phyloP scores from a whole-genome alignment of 2,329 filamentous ascomycete genomes.

The Dryadomyces quercus-mongolicae region DNA sequence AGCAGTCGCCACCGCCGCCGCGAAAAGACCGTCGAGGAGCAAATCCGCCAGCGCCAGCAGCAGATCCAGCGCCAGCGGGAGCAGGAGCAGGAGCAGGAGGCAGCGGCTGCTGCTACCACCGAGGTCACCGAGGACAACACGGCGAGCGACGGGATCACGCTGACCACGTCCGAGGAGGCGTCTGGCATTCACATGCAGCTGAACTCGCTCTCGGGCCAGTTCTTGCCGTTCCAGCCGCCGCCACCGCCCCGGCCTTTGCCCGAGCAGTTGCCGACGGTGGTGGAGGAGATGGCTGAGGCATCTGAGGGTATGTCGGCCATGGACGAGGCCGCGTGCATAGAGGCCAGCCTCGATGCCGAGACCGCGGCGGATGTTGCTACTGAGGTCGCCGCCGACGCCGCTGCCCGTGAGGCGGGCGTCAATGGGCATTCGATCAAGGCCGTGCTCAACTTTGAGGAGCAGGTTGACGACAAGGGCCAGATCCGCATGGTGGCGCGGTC shows the following conservation, averaged over 20 bases:
- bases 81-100: conserved; percentile 15
- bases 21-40: conserved; percentile 1
- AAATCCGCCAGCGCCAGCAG: conserved; percentile 8
- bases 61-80: conserved; percentile 6
- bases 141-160: too few species aligned
- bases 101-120: conserved; percentile 31
- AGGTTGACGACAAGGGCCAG: conserved; percentile 45
- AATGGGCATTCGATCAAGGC: conserved; percentile 49
- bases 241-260: conserved; percentile 54
- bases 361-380: conserved; percentile 23
- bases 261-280: conserved; percentile 5
- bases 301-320: conserved; percentile 7
- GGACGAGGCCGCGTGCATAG: conserved; percentile 14
- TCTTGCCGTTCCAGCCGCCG: conserved; percentile 76
- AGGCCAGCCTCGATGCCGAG: conserved; percentile 22
- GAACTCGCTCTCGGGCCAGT: conserved; percentile 55
- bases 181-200: conserved; percentile 53
- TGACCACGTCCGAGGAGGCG: too few species aligned
- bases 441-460: conserved; percentile 56
- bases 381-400: conserved; percentile 15
- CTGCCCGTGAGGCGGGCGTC: conserved; percentile 13
- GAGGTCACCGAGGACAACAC: conserved; percentile 43
- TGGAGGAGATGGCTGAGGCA: conserved; percentile 4
- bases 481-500: conserved; percentile 49
- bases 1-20: conserved; percentile 17